These are phyloP conservation scores for Cystobasidium slooffiae DNA, from an alignment of 1,284 basidiomycete species.

Conservation along the genomic window DNA sequence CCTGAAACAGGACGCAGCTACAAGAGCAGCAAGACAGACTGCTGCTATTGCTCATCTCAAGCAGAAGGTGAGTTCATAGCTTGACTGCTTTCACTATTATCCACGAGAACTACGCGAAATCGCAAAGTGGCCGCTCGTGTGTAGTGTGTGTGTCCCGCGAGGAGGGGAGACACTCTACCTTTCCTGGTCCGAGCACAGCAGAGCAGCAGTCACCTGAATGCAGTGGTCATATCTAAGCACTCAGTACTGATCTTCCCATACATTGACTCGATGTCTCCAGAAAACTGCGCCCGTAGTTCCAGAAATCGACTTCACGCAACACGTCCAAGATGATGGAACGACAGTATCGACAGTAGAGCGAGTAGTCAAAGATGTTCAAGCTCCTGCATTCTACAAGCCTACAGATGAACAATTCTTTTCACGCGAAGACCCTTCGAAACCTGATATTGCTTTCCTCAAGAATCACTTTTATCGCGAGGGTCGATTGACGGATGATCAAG, in stretches of 20 bases:
- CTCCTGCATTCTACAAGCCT: constrained; percentile 88
- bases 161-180: too few relatives aligned
- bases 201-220: neutral
- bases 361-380: constrained; percentile 75
- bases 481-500: constrained; percentile 49
- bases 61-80: constrained; percentile 29
- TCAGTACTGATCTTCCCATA: neutral
- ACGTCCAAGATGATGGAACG: constrained; percentile 59
- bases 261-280: neutral
- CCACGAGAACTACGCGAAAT: neutral
- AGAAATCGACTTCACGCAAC: constrained; percentile 57
- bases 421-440: constrained; percentile 66
- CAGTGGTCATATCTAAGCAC: too few relatives aligned
- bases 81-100: neutral
- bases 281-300: constrained; percentile 32
- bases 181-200: too few relatives aligned
- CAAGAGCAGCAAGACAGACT: constrained; percentile 37
- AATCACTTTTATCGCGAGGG: constrained; percentile 85
- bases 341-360: constrained; percentile 58
- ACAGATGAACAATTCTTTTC: constrained; percentile 91
- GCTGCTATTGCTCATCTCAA: constrained; percentile 41
- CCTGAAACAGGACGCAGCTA: constrained; percentile 37
- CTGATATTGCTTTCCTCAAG: constrained; percentile 96
- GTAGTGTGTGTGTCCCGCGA: too few relatives aligned
- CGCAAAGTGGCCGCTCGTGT: too few relatives aligned